phyloP scores from a whole-genome alignment of 306 rosid species.

The Trifolium repens region DNA sequence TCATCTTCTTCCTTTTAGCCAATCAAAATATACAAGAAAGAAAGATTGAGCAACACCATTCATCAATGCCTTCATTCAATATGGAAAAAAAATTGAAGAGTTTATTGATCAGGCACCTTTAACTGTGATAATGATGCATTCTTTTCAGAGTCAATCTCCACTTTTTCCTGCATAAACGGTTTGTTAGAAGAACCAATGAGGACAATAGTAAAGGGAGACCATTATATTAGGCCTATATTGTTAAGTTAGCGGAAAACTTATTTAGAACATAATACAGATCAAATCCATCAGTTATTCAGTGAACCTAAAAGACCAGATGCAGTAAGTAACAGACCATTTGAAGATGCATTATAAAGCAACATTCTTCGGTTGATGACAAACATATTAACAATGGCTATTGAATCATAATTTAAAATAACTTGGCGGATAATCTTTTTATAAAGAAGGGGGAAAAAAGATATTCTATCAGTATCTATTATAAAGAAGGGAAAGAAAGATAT shows the following conservation, averaged over 20 bases:
- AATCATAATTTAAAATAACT: background rate
- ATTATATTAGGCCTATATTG: background rate
- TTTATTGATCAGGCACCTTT: conserved; percentile 47
- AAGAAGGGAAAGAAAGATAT: background rate
- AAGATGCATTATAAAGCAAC: conserved; percentile 1
- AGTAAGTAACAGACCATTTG: background rate
- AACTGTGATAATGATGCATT: conserved; percentile 48
- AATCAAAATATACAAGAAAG: conserved; percentile 35
- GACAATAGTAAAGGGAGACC: background rate
- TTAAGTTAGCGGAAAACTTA: background rate
- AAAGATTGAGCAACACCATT: conserved; percentile 29
- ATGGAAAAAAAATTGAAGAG: conserved; percentile 26
- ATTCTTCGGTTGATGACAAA: background rate
- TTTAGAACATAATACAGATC: background rate
- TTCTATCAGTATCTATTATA: background rate
- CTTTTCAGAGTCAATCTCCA: conserved; percentile 44
- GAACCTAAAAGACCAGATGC: too few species aligned
- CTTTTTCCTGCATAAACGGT: conserved; percentile 54
- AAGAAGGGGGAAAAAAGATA: conserved; percentile 1
- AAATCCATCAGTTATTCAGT: too few species aligned
- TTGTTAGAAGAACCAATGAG: background rate
- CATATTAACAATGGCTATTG: background rate
- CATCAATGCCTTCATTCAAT: conserved; percentile 18
- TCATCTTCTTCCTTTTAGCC: conserved; percentile 57
- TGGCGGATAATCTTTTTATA: background rate